These are phyloP conservation scores for Backusella luteola DNA, from an alignment of 192 early-diverging fungal genomes.

Conservation along the genomic window DNA sequence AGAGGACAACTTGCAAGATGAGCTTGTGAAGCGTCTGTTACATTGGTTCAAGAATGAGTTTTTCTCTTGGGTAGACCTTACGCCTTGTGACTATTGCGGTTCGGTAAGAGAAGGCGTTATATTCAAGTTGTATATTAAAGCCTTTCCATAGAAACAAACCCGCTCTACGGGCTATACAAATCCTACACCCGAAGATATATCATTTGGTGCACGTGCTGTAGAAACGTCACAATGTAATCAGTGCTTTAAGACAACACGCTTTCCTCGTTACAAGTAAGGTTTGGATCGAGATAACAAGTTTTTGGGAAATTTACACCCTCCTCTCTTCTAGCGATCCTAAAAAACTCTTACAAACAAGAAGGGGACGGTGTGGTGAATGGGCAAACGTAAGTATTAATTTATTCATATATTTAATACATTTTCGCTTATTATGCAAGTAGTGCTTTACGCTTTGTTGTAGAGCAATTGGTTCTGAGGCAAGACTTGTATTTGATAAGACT, in stretches of 20 bases:
- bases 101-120: not conserved
- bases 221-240: slow-evolving; percentile 42
- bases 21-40: slow-evolving; percentile 36
- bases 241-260: slow-evolving; percentile 41
- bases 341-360: slow-evolving; percentile 43
- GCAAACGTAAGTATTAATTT: slow-evolving; percentile 39
- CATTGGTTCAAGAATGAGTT: slow-evolving; percentile 56
- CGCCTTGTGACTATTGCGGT: slow-evolving; percentile 40
- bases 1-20: slow-evolving; percentile 6
- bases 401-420: not conserved
- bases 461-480: slow-evolving; percentile 46
- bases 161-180: not conserved
- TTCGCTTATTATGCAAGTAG: slow-evolving; percentile 14
- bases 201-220: slow-evolving; percentile 38
- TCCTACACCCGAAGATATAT: slow-evolving; percentile 41
- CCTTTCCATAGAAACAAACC: slow-evolving; percentile 22
- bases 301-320: too few relatives aligned
- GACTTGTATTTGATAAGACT: slow-evolving; percentile 48
- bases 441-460: slow-evolving; percentile 53
- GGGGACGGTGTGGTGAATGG: slow-evolving; percentile 59
- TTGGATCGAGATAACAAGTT: not conserved
- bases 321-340: slow-evolving; percentile 29
- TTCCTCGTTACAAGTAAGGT: slow-evolving; percentile 48
- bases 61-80: slow-evolving; percentile 50
- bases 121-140: not conserved